Evolutionary conservation across 768 basidiomycete species (phyloP), one percentile per base, ranked within the genome.

Genomic region (Pulveroboletus sp.): DNA sequence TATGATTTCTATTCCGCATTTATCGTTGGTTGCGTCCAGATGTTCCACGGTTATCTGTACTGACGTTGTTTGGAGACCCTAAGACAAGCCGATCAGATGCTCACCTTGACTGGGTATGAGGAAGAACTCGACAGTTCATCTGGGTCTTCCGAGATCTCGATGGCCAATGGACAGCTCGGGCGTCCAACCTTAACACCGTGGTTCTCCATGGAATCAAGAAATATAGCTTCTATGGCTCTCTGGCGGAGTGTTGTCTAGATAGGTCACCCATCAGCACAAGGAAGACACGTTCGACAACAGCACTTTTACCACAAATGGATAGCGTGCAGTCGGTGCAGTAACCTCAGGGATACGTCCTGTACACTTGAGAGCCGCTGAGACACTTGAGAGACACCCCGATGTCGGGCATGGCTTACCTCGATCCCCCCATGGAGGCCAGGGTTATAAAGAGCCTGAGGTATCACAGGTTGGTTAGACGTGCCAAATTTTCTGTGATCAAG

Each of bases 381-480:
- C n/a, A n/a, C 24, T n/a, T 21, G 17, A 37, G 40, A 39, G 27
- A 25, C 11, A 23, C n/a, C n/a, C 12, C 9, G 40, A n/a, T 17
- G 12, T 20, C 14, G 12, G 24, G 36, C 3, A 32, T 16, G 12
- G 31, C 12, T 34, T 41, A 82, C 87, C 72, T 83, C 75, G 32
- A 90, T 85, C 4, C 76, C 82, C 13, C 84, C 84, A 29, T 74
- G 56, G 1, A 71, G 65, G 19, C 73, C 70, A 4, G 87, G 87
- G 55, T 87, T 85, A 58, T 89, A 90, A 63, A 89, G 88, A 8
- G 85, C 81, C 87, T 90, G 40, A 4, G 29, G 44, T n/a, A n/a
- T n/a, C n/a, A n/a, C 13, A 12, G 5, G 4, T n/a, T 12, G 7
- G 19, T 41, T 32, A 43, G 24, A n/a, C 17, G n/a, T 5, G 10